Base-by-base conservation (phyloP, 1,284 basidiomycete species). In the Sporisorium reilianum region DNA sequence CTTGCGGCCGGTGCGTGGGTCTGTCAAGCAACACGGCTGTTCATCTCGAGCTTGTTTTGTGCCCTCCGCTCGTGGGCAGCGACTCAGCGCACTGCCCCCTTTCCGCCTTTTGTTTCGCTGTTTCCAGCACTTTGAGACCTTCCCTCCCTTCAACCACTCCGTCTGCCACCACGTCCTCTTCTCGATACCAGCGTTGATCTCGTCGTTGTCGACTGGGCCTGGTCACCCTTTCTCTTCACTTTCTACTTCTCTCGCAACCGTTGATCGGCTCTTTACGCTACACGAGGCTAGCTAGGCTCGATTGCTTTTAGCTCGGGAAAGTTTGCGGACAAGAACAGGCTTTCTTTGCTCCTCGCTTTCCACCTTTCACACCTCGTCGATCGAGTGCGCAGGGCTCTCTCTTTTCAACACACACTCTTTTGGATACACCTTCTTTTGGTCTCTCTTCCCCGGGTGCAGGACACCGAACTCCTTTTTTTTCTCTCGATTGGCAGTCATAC, bases 181-280 rank as follows among this genome's bases (percentile, higher is more conserved):
- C 45, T 18, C 7, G 22, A 28, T 28, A 46, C 10, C 34, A 11
- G 34, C 12, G 34, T 36, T 26, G 44, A 45, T 25, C 23, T 45
- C 16, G 22, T 41, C 16, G 26, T 32, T 53, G 46, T 55, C 55
- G 46, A 51, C 56, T 55, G 52, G 46, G 51, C 41, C 46, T 53
- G 59, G 55, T 22, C 53, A 48, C 48, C 28, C 40, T 28, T 41
- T 32, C 18, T 16, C 34, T 23, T n/a, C 38, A 16, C 50, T 45
- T 59, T 62, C 58, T 34, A 36, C 54, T 60, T 56, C 58, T 22
- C 34, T 34, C 18, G 12, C 5, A 16, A 44, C 69, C 59, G 64
- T 72, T 72, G 69, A 66, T 59, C 69, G 64, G 69, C 50, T 23
- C 36, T 44, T 44, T 51, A 20, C 20, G 36, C 40, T n/a, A 18